Percentiles rank a stretch among this genome's conserved stretches.
Conservation (phyloP, 257 asterid species). For the Linderniella brevidens region DNA sequence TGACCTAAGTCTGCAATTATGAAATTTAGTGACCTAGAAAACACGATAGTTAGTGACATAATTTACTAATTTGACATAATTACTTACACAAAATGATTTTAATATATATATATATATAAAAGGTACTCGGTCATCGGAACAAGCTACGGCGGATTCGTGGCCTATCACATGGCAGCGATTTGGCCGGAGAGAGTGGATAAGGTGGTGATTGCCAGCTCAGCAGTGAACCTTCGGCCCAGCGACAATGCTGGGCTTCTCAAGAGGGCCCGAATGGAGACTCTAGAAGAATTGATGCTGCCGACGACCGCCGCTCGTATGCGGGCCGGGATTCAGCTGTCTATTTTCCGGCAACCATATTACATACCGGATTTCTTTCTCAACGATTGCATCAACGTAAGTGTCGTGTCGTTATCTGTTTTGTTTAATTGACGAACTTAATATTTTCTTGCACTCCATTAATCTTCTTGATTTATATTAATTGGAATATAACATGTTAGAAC, state of each 20-base stretch:
- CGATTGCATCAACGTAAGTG: constrained; percentile 21
- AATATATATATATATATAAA: not conserved
- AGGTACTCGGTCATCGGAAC: constrained; percentile 52
- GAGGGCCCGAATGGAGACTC: constrained; percentile 23
- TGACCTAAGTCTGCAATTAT: too few relatives aligned
- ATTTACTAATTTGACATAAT: too few relatives aligned
- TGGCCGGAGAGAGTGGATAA: constrained; percentile 70
- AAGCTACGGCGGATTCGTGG: constrained; percentile 82
- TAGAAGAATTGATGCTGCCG: constrained; percentile 56
- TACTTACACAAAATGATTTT: too few relatives aligned
- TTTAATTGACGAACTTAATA: too few relatives aligned
- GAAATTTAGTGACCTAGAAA: too few relatives aligned
- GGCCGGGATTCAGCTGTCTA: constrained; percentile 17
- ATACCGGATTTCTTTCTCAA: constrained; percentile 50
- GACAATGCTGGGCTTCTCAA: constrained; percentile 33
- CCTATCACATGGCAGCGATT: constrained; percentile 50
- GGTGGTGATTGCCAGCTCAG: constrained; percentile 83
- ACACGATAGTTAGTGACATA: too few relatives aligned
- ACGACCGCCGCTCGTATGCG: constrained; percentile 23
- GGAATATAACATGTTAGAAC: too few relatives aligned
- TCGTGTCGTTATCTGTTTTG: not conserved
- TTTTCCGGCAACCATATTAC: constrained; percentile 17
- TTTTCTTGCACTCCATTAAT: too few relatives aligned
- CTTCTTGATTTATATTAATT: too few relatives aligned
- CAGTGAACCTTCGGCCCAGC: constrained; percentile 28